Conservation (phyloP, 331 rosid species). For the Quercus tomentella region DNA sequence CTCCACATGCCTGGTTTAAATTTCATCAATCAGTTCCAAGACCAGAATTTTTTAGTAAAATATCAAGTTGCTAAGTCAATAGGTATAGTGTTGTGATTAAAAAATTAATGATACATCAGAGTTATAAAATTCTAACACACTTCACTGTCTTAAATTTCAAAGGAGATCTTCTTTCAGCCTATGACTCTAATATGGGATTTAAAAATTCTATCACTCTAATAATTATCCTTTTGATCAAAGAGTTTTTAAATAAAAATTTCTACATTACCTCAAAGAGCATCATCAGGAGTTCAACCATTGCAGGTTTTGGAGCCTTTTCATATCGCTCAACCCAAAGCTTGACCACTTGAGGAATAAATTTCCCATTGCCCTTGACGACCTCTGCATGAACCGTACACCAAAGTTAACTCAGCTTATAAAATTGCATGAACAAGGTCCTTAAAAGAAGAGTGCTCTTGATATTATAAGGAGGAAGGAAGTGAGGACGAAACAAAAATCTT, state of each 20-base stretch:
- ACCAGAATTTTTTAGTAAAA: neutral
- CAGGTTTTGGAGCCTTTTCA: constrained; percentile 69
- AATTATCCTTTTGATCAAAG: neutral
- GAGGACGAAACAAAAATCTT: neutral
- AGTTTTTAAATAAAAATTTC: constrained; percentile 9
- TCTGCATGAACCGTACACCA: constrained; percentile 48
- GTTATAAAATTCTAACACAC: neutral
- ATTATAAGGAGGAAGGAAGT: neutral
- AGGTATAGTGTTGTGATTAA: neutral
- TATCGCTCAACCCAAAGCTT: constrained; percentile 87
- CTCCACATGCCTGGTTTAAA: constrained; percentile 82
- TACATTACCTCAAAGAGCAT: constrained; percentile 76
- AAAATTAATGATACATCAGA: neutral
- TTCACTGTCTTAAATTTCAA: neutral
- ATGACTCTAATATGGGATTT: constrained; percentile 5
- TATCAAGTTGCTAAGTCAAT: constrained; percentile 7
- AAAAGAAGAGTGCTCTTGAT: neutral
- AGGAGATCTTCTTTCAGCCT: neutral
- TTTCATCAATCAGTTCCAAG: constrained; percentile 17
- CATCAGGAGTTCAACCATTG: constrained; percentile 75
- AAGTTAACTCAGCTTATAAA: constrained; percentile 1
- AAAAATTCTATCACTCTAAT: neutral
- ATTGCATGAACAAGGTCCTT: neutral
- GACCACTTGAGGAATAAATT: constrained; percentile 62
- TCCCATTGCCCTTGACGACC: constrained; percentile 74